Evolutionary conservation across 1,139 yeast species (phyloP).

Genomic region (Zygotorulaspora mrakii): DNA sequence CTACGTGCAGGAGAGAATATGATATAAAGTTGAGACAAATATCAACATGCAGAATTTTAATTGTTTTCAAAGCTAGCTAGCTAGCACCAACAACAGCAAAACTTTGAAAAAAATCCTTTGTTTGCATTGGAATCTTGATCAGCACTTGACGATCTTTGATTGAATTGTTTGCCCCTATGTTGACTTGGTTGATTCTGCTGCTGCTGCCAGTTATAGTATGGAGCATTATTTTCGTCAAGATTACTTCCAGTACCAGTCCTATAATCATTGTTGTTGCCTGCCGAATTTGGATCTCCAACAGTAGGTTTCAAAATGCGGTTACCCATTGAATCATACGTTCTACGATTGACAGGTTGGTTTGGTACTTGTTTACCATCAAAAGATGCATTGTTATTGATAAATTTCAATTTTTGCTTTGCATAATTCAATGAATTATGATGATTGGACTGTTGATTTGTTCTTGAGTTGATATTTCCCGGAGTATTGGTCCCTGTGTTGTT

Average conservation of each 20-base stretch:
- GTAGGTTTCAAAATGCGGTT: conserved; percentile 11
- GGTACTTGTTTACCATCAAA: conserved; percentile 12
- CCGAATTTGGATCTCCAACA: conserved; percentile 5
- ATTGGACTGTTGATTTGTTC: conserved; percentile 12
- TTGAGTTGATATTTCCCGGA: conserved; percentile 11
- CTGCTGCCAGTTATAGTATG: conserved; percentile 15
- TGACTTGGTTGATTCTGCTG: conserved; percentile 13
- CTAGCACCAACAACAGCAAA: conserved; percentile 17
- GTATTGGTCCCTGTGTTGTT: conserved; percentile 10
- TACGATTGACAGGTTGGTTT: conserved; percentile 13
- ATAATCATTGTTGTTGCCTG: conserved; percentile 8
- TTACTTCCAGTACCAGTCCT: conserved; percentile 8
- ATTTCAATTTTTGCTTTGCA: conserved; percentile 15
- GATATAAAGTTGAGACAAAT: conserved; percentile 4
- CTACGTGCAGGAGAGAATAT: conserved; percentile 12
- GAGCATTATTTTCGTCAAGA: conserved; percentile 10
- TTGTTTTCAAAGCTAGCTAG: conserved; percentile 5
- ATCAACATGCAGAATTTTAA: conserved; percentile 5
- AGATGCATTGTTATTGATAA: conserved; percentile 11
- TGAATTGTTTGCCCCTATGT: conserved; percentile 13
- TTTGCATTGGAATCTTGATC: conserved; percentile 10
- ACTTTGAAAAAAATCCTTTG: conserved; percentile 13
- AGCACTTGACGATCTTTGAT: conserved; percentile 11
- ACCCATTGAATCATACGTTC: conserved; percentile 21
- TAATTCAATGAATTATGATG: conserved; percentile 14